phyloP scores from a whole-genome alignment of 2,329 filamentous ascomycete species.

The Teratosphaeria viscida region DNA sequence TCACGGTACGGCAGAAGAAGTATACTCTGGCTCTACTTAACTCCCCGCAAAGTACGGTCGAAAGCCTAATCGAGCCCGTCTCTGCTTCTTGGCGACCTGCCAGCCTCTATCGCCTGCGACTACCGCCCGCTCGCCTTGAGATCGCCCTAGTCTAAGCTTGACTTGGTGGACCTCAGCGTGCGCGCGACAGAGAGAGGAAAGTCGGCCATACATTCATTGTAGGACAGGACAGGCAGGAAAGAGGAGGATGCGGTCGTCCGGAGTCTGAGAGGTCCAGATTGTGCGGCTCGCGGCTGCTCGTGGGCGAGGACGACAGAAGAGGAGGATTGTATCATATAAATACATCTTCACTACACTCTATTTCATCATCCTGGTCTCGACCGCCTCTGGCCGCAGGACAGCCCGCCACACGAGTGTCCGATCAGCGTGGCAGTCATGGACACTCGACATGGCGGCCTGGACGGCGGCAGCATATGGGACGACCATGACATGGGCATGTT shows the following conservation, averaged over 20 bases:
- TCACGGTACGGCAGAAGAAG: background rate
- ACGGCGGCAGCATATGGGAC: background rate
- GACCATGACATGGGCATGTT: constrained; percentile 5
- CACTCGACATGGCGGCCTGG: background rate
- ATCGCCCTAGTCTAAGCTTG: background rate
- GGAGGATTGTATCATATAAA: background rate
- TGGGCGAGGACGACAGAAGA: background rate
- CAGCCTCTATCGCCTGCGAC: background rate
- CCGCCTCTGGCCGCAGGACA: background rate
- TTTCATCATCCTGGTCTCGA: background rate
- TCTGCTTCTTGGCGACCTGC: background rate
- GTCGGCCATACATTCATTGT: background rate
- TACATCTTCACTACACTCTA: background rate
- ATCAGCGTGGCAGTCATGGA: background rate
- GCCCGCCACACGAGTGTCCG: background rate
- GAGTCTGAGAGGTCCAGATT: background rate
- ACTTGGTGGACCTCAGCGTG: background rate
- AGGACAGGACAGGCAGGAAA: background rate
- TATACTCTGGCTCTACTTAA: background rate
- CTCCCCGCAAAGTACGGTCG: background rate
- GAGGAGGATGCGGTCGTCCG: background rate
- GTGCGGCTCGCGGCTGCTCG: background rate
- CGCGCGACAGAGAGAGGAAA: background rate
- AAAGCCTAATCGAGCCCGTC: background rate
- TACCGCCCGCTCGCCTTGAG: background rate